Percentiles rank a stretch among this genome's conserved stretches.
These are phyloP conservation scores for Citrus inodora DNA, from an alignment of 345 rosid genomes.

Conservation along the genomic window DNA sequence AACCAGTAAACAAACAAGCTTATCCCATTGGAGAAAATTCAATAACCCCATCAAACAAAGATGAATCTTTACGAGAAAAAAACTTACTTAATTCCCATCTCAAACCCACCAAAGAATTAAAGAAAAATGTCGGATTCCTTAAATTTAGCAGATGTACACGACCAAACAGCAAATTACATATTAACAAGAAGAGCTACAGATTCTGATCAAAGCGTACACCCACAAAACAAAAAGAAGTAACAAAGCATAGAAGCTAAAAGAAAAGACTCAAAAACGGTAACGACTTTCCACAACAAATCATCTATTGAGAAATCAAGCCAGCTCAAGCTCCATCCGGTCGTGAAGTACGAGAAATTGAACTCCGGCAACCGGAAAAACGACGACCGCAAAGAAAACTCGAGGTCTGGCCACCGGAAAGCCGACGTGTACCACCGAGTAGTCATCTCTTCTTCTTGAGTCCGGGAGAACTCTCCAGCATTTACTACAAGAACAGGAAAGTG, in stretches of 20 bases:
- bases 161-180: not conserved
- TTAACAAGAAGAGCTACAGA: not conserved
- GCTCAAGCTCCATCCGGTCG: constrained; percentile 4
- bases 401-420: constrained; percentile 49
- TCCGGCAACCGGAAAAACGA: constrained; percentile 52
- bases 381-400: constrained; percentile 24
- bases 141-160: not conserved
- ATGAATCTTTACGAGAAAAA: not conserved
- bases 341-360: constrained; percentile 29
- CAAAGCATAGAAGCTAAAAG: constrained; percentile 69
- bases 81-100: not conserved
- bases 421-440: constrained; percentile 16
- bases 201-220: constrained; percentile 56
- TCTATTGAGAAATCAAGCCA: constrained; percentile 49
- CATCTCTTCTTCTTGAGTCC: constrained; percentile 4
- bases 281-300: constrained; percentile 62
- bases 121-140: not conserved
- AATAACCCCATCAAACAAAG: not conserved
- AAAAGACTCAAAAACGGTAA: constrained; percentile 61
- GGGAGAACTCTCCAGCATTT: not conserved
- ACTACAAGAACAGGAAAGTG: not conserved
- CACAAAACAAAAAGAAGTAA: constrained; percentile 75
- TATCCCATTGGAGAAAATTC: not conserved
- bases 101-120: not conserved
- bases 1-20: not conserved